Base-by-base conservation (phyloP, 1,139 yeast species). In the Hyphopichia khmerensis region DNA sequence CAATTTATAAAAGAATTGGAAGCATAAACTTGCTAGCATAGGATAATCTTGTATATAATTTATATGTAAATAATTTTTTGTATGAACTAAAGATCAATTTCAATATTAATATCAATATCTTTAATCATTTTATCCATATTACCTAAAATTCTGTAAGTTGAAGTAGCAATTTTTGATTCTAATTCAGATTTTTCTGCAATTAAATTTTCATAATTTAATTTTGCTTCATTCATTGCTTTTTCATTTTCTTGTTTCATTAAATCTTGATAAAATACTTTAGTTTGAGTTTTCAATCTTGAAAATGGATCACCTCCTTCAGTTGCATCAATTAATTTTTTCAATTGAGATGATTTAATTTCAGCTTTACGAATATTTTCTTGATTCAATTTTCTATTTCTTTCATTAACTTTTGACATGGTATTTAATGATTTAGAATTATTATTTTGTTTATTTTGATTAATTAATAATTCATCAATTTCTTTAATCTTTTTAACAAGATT, bases 241-340 rank as follows among this genome's bases (percentile, higher is more conserved):
- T 69, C 73, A 52, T 73, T 73, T 43, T 73, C 78, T 43, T 65
- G 63, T 42, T 70, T 69, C 27, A 69, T 67, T 45, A 73, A 58
- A 47, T 72, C 77, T 49, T 73, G 75, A 54, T 91, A 90, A 63
- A 89, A 91, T 48, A 89, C 83, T 57, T 87, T 80, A 0, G 97
- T 87, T 46, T 82, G 84, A 0, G 97, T 91, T 60, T 89, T 85
- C 57, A 93, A 77, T 61, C 98, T 79, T 48, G 89, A 82, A 64
- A 93, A 93, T 29, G 99, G 98, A 67, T 93, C 95, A 8, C 85
- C 80, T 39, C 75, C 82, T 35, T 57, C 59, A 18, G 58, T 59
- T 13, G 58, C 48, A 27, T 71, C 74, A 1, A 74, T 68, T 45
- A 75, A 65, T 54, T 84, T 79, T 43, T 84, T 73, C 54, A 74